These are phyloP conservation scores for Phytomonas francai DNA, from an alignment of 208 protist genomes.

Conservation along the genomic window DNA sequence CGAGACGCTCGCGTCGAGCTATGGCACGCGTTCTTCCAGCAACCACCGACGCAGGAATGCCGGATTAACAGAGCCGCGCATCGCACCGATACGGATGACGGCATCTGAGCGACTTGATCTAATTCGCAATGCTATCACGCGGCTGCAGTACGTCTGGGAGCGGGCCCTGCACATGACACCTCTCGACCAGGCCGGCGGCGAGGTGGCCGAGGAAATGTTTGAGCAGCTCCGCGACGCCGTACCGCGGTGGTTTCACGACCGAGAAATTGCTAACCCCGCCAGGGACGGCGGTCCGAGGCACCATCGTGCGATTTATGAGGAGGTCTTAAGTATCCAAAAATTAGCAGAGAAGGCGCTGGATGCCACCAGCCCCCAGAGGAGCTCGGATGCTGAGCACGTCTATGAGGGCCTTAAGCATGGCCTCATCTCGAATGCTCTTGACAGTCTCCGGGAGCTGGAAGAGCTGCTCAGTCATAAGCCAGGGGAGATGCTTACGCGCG, in stretches of 20 bases:
- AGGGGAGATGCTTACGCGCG: constrained; percentile 42
- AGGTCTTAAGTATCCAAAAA: constrained; percentile 14
- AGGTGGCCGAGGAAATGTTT: constrained; percentile 38
- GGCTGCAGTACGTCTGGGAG: constrained; percentile 74
- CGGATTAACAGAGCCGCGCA: constrained; percentile 21
- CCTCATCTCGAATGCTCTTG: constrained; percentile 49
- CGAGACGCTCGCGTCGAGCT: constrained; percentile 33
- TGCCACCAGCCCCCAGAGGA: neutral
- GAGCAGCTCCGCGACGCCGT: constrained; percentile 41
- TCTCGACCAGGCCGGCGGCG: constrained; percentile 59
- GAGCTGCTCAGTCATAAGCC: constrained; percentile 31
- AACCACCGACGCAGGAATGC: constrained; percentile 33
- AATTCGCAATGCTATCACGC: constrained; percentile 64
- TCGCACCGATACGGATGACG: constrained; percentile 61
- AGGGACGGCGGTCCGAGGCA: constrained; percentile 45
- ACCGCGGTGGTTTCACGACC: constrained; percentile 50
- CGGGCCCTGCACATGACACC: constrained; percentile 43
- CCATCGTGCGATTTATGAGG: constrained; percentile 38
- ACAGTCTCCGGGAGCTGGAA: constrained; percentile 57
- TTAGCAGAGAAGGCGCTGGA: neutral
- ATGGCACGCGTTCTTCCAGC: constrained; percentile 36
- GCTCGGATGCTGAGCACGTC: constrained; percentile 21
- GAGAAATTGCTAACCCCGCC: constrained; percentile 26
- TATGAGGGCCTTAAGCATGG: constrained; percentile 66
- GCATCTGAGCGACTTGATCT: constrained; percentile 58